These are phyloP conservation scores for Diophrys sp. DNA, from an alignment of 73 alveolate genomes.

Conservation along the genomic window DNA sequence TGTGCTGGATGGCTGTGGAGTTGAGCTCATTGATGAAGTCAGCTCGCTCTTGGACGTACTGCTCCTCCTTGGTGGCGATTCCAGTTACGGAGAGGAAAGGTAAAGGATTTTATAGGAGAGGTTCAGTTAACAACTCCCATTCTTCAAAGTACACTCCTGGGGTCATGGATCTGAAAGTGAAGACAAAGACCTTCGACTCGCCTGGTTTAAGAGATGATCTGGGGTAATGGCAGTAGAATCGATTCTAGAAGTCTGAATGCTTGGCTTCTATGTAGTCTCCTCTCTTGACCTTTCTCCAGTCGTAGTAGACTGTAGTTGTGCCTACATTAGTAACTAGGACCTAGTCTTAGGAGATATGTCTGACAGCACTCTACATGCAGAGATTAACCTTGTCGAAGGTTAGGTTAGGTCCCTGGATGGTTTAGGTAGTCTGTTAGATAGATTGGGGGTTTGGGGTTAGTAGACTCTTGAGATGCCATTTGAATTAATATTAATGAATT, in stretches of 20 bases:
- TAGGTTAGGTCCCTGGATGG: slow-evolving; percentile 42
- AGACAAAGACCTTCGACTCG: slow-evolving; percentile 67
- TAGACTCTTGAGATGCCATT: too few relatives aligned
- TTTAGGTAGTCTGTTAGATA: too few relatives aligned
- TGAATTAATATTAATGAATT: too few relatives aligned
- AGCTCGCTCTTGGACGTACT: slow-evolving; percentile 47
- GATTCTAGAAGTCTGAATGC: slow-evolving; percentile 57
- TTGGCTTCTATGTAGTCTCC: slow-evolving; percentile 59
- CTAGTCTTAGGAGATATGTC: slow-evolving; percentile 28
- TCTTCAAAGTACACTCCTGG: slow-evolving; percentile 81
- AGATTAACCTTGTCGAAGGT: slow-evolving; percentile 49
- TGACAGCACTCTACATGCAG: slow-evolving; percentile 45
- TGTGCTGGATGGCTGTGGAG: slow-evolving; percentile 13
- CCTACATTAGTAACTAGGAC: slow-evolving; percentile 76
- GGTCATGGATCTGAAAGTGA: slow-evolving; percentile 62
- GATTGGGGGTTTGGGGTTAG: too few relatives aligned
- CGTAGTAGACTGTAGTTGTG: slow-evolving; percentile 74
- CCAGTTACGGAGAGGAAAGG: slow-evolving; percentile 68
- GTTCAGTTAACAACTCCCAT: slow-evolving; percentile 80
- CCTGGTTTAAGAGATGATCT: slow-evolving; percentile 70
- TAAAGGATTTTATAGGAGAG: slow-evolving; percentile 54
- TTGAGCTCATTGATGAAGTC: slow-evolving; percentile 10
- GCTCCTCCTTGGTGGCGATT: slow-evolving; percentile 64
- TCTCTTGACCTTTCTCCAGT: slow-evolving; percentile 69
- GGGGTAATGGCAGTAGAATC: slow-evolving; percentile 76